Evolutionary conservation across 495 filamentous ascomycete species (phyloP).

Genomic region (Lepidopterella palustris): DNA sequence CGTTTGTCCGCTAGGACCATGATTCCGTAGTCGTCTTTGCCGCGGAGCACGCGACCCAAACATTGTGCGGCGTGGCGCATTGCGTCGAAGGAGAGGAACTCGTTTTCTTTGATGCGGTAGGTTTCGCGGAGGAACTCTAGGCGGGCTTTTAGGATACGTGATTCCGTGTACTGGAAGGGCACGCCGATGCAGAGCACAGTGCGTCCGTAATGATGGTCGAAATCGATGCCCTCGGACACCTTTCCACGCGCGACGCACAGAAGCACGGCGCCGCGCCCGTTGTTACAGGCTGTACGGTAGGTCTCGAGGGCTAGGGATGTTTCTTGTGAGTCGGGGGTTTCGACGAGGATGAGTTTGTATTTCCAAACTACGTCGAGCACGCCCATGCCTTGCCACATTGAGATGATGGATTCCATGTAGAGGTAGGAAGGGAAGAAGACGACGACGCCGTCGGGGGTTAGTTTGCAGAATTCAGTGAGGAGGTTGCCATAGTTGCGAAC

Average conservation of each 20-base stretch:
- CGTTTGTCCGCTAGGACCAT: constrained; percentile 95
- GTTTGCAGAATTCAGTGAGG: constrained; percentile 84
- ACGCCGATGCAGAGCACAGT: constrained; percentile 96
- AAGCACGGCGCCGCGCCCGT: constrained; percentile 87
- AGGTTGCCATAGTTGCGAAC: constrained; percentile 93
- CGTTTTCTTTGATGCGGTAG: constrained; percentile 94
- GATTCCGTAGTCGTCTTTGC: constrained; percentile 97
- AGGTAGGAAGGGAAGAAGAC: constrained; percentile 99
- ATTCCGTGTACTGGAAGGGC: constrained; percentile 98
- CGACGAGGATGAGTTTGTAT: constrained; percentile 95
- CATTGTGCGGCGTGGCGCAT: constrained; percentile 98
- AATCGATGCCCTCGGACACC: constrained; percentile 96
- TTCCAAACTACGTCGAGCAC: constrained; percentile 98
- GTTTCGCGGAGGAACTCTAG: constrained; percentile 94
- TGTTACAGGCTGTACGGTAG: constrained; percentile 94
- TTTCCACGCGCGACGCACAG: constrained; percentile 95
- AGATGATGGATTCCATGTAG: constrained; percentile 99
- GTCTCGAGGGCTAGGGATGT: constrained; percentile 93
- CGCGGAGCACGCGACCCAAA: constrained; percentile 86
- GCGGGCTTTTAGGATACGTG: constrained; percentile 89
- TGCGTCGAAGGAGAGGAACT: constrained; percentile 97
- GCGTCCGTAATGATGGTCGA: constrained; percentile 97
- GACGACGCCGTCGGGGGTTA: constrained; percentile 94
- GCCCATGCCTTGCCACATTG: constrained; percentile 98
- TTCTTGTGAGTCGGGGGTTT: constrained; percentile 96